phyloP scores from a whole-genome alignment of 345 rosid genomes.

The Gossypioides kirkii region DNA sequence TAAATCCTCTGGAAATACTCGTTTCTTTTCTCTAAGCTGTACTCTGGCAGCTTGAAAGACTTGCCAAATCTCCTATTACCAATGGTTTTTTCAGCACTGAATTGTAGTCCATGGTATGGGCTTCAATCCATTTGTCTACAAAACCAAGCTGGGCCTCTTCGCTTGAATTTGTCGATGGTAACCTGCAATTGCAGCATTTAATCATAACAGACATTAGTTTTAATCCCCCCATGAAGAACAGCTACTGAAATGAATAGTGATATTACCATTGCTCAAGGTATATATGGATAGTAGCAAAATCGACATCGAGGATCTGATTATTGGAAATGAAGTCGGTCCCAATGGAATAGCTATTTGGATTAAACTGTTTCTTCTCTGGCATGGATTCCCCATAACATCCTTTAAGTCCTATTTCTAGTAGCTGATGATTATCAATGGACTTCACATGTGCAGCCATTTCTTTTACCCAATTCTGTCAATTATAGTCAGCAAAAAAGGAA shows the following conservation, averaged over 20 bases:
- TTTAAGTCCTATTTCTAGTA: constrained; percentile 74
- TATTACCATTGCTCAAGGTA: constrained; percentile 73
- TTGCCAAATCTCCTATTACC: constrained; percentile 58
- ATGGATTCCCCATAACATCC: constrained; percentile 67
- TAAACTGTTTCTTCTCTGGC: constrained; percentile 40
- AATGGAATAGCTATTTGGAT: constrained; percentile 25
- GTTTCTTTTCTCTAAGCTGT: constrained; percentile 45
- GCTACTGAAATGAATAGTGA: background rate
- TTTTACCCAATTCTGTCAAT: constrained; percentile 47
- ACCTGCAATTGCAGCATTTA: constrained; percentile 34
- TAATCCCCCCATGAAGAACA: background rate
- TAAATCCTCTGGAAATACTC: constrained; percentile 40
- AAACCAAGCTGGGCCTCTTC: constrained; percentile 36
- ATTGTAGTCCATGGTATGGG: constrained; percentile 43
- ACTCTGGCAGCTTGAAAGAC: constrained; percentile 42
- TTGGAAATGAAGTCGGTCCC: constrained; percentile 73
- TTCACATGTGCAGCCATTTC: constrained; percentile 68
- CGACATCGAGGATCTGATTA: constrained; percentile 49
- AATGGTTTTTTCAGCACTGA: constrained; percentile 49
- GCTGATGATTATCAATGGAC: constrained; percentile 55
- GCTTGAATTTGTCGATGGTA: constrained; percentile 26
- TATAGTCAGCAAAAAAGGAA: background rate
- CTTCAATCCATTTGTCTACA: constrained; percentile 44
- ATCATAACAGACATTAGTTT: too few relatives aligned
- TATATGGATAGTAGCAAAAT: constrained; percentile 68